These are phyloP conservation scores for Coniferiporia weirii DNA, from an alignment of 1,284 basidiomycete species.

Conservation along the genomic window DNA sequence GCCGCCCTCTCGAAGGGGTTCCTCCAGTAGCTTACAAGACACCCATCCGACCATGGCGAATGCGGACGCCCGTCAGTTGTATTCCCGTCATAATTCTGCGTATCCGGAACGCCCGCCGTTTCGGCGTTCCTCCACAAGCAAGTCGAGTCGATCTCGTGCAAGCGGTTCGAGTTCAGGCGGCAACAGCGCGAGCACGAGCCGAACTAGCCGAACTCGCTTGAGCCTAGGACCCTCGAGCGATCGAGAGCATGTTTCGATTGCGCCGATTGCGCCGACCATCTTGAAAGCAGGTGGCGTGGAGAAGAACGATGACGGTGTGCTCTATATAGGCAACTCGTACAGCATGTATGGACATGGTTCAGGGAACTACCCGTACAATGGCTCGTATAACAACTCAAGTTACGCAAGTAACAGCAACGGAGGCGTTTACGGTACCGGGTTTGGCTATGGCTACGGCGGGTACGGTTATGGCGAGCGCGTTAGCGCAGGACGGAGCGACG, in stretches of 20 bases:
- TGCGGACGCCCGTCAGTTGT: background rate
- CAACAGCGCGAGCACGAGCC: conserved; percentile 10
- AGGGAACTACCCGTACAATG: background rate
- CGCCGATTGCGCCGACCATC: conserved; percentile 89
- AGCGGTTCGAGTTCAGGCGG: conserved; percentile 13
- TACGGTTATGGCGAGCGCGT: conserved; percentile 15
- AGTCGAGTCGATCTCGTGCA: background rate
- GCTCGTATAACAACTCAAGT: background rate
- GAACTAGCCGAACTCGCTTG: conserved; percentile 3
- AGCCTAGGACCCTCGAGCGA: conserved; percentile 27
- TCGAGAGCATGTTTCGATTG: conserved; percentile 78
- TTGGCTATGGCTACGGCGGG: conserved; percentile 16
- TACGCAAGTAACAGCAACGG: background rate
- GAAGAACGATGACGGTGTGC: conserved; percentile 34
- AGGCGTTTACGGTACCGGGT: background rate
- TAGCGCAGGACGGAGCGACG: conserved; percentile 9
- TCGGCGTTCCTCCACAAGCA: conserved; percentile 8
- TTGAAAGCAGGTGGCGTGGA: conserved; percentile 73
- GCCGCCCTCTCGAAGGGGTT: conserved; percentile 23
- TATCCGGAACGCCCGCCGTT: conserved; percentile 8
- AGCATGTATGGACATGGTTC: background rate
- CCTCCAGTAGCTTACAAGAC: conserved; percentile 26
- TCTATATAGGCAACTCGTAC: conserved; percentile 20
- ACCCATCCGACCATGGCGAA: background rate
- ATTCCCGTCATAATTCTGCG: background rate